Base-by-base conservation (phyloP, 2,329 filamentous ascomycete species). In the Magnaporthiopsis incrustans region DNA sequence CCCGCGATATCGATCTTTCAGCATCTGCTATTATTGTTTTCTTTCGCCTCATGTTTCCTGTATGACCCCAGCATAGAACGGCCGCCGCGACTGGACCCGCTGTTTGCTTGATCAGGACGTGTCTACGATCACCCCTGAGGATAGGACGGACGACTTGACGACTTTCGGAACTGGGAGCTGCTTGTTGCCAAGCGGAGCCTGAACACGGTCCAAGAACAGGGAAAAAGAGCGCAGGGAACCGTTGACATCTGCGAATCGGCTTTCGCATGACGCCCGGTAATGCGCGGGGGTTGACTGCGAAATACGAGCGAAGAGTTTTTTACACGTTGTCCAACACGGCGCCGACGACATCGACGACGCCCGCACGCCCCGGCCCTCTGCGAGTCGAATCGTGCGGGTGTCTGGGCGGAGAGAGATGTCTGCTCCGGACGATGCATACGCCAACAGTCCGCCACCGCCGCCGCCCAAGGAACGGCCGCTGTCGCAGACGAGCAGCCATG, bases 401-500 rank as follows among this genome's bases (percentile, higher is more conserved):
- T 67, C 61, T 67, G 65, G 32, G 18, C 63, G 61, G 63, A 69
- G 64, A 65, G 70, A 69, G 67, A 73, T 73, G 71, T 71, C 71
- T 69, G 69, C 67, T 66, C 69, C 70, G 64, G 63, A n/a, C 22
- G 44, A 53, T 53, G 44, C 18, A 53, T 53, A n/a, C 10, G 18
- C 68, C 58, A 60, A n/a, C 60, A 61, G 67, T 65, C 65, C 73
- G 68, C 68, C 68, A 69, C 70, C 72, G 68, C 68, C 72, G 68
- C 76, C 77, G 56, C 71, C 77, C 64, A 73, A 76, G 67, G 75
- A 78, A 70, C 75, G 75, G 64, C 74, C 75, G 53, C 73, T 73
- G 35, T 78, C 79, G 66, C 76, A 79, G 68, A 76, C 73, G 69
- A 79, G 76, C 68, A 71, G 71, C 57, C 72, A 75, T 57, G 75